phyloP scores from a whole-genome alignment of 257 asterid species.

The Linaria vulgaris region DNA sequence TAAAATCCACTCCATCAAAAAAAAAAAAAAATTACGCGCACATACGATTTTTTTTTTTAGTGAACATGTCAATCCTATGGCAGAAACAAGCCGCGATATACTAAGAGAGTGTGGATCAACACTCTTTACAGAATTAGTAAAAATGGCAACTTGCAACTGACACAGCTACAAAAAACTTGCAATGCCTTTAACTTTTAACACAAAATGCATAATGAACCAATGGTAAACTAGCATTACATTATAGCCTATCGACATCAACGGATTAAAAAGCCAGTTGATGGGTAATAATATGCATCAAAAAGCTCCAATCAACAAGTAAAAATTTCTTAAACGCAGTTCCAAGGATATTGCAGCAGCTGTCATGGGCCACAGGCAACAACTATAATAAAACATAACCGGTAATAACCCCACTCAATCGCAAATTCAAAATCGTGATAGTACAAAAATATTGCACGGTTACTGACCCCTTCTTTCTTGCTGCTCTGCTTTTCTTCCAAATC shows the following conservation, averaged over 20 bases:
- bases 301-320: constrained; percentile 10
- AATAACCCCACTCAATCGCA: constrained; percentile 2
- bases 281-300: background rate
- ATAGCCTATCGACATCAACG: background rate
- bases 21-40: background rate
- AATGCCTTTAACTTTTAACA: background rate
- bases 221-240: too few relatives aligned
- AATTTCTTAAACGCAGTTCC: constrained; percentile 19
- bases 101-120: background rate
- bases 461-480: constrained; percentile 92
- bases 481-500: constrained; percentile 91
- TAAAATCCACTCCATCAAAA: background rate
- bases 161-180: background rate
- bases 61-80: background rate
- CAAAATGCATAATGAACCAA: background rate
- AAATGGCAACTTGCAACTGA: background rate
- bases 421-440: background rate
- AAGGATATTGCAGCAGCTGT: constrained; percentile 15
- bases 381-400: background rate
- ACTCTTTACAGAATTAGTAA: too few relatives aligned
- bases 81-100: background rate
- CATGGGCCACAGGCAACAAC: background rate
- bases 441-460: constrained; percentile 27
- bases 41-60: too few relatives aligned
- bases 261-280: background rate